Evolutionary conservation across 2,329 filamentous ascomycete species (phyloP), one percentile per base, ranked within the genome.

Genomic region (Trichoderma aggressivum): DNA sequence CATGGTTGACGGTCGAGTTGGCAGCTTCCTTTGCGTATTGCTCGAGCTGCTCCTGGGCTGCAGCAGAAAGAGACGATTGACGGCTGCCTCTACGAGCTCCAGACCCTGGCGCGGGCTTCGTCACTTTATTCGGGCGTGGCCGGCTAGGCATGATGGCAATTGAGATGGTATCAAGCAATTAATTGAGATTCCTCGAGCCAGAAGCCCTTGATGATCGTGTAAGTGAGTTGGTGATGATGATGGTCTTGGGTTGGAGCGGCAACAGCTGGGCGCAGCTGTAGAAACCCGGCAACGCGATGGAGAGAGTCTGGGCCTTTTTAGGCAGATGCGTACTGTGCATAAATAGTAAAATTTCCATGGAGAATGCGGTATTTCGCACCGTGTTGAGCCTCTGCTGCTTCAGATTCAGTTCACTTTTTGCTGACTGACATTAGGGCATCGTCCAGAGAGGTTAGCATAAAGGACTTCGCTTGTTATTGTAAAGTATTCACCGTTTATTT

Each of bases 61-160:
- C 60, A 34, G 65, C 72, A 2, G 73, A 67, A 69, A 81, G 74
- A n/a, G 77, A 72, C 12, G 75, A 71, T 71, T 76, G 76, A 39
- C 78, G 79, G 71, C 68, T 70, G 61, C n/a, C 70, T 56, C 72
- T 72, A 5, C 72, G 72, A 63, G 62, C 32, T 24, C 39, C 77
- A 63, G 70, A 43, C 5, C 70, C 70, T 30, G 75, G 71, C 60
- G 74, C 73, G 55, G 80, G 77, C 76, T 86, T 86, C 66, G 80
- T 81, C 75, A 85, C 83, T 77, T 84, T 85, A 78, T 77, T 81
- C 43, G 80, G 80, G 67, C 82, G 82, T 74, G 77, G 81, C 70
- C 82, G 82, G 71, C 76, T 43, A 61, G 81, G 73, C 72, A 76
- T 75, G 53, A 16, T 58, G n/a, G 30, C 47, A 55, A 28, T 39